Percentiles rank a stretch among this genome's conserved stretches.
Evolutionary conservation across 495 filamentous ascomycete genomes (phyloP).

Genomic region (Aspergillus olivimuriae): DNA sequence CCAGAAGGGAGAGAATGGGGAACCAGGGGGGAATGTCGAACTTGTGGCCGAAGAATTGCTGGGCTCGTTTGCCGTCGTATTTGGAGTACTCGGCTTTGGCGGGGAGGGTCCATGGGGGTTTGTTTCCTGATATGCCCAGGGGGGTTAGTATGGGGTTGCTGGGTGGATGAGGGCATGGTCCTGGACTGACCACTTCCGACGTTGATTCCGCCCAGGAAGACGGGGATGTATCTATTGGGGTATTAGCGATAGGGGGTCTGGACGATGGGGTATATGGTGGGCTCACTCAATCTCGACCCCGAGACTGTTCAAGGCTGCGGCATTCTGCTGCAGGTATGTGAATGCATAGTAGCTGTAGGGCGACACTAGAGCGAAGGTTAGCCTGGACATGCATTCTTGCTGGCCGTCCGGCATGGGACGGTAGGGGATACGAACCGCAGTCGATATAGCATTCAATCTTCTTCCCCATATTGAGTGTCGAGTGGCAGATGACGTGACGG

Average conservation of each 20-base stretch:
- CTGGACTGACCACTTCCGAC: conserved; percentile 47
- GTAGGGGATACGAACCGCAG: conserved; percentile 33
- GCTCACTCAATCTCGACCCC: conserved; percentile 56
- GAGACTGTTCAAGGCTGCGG: conserved; percentile 45
- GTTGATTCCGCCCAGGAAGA: conserved; percentile 72
- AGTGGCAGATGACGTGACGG: not conserved
- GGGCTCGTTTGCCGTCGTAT: conserved; percentile 51
- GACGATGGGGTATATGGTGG: too few relatives aligned
- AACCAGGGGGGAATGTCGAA: conserved; percentile 44
- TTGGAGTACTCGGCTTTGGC: conserved; percentile 54
- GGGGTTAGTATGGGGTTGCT: not conserved
- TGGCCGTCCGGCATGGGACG: not conserved
- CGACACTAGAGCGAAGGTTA: conserved; percentile 42
- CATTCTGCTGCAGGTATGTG: conserved; percentile 50
- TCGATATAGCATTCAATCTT: conserved; percentile 60
- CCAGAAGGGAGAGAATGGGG: conserved; percentile 44
- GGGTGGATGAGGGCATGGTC: not conserved
- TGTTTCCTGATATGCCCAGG: conserved; percentile 47
- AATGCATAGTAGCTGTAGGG: conserved; percentile 64
- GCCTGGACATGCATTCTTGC: not conserved
- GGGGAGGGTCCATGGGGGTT: conserved; percentile 64
- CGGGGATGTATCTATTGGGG: conserved; percentile 55
- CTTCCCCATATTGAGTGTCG: conserved; percentile 36
- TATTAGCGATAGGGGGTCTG: too few relatives aligned
- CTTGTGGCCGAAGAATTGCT: conserved; percentile 43